Evolutionary conservation across 805 yeast species (phyloP).

Genomic region (Ogataea minuta): DNA sequence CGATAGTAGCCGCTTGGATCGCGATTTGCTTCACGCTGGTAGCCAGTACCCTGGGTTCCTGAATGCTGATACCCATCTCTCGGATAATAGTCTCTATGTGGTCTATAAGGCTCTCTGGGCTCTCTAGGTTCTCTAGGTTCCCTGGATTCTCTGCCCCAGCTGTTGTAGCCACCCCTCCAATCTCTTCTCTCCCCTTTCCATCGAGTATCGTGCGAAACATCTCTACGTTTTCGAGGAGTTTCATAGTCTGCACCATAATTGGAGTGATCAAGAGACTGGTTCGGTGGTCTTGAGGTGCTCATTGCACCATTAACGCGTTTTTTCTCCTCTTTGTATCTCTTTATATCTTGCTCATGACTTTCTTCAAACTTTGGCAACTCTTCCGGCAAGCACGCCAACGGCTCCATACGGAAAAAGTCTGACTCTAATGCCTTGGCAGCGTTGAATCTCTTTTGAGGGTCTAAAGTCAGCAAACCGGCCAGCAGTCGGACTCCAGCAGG

Average conservation of each 20-base stretch:
- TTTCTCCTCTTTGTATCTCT: constrained; percentile 47
- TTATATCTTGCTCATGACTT: constrained; percentile 84
- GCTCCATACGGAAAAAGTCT: constrained; percentile 63
- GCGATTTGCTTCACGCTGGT: no score
- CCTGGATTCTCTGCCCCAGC: constrained; percentile 2
- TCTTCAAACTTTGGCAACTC: constrained; percentile 73
- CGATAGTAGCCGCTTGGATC: no score
- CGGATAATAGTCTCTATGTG: neutral
- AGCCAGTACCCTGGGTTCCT: no score
- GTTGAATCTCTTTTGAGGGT: constrained; percentile 72
- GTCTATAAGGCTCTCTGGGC: neutral
- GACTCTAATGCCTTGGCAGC: constrained; percentile 77
- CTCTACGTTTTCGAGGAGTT: constrained; percentile 10
- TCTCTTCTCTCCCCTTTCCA: constrained; percentile 7
- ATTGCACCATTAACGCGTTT: constrained; percentile 7
- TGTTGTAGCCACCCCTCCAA: constrained; percentile 1
- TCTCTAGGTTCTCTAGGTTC: constrained; percentile 4
- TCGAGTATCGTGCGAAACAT: constrained; percentile 7
- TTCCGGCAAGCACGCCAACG: constrained; percentile 55
- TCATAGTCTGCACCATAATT: constrained; percentile 16
- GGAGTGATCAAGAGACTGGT: constrained; percentile 21
- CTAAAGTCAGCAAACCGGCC: constrained; percentile 58
- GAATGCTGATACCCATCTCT: no score
- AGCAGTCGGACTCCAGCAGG: constrained; percentile 55
- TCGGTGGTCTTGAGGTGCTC: constrained; percentile 11